Evolutionary conservation across 495 filamentous ascomycete species (phyloP), one percentile per base, ranked within the genome.

Genomic region (Baudoinia panamericana): DNA sequence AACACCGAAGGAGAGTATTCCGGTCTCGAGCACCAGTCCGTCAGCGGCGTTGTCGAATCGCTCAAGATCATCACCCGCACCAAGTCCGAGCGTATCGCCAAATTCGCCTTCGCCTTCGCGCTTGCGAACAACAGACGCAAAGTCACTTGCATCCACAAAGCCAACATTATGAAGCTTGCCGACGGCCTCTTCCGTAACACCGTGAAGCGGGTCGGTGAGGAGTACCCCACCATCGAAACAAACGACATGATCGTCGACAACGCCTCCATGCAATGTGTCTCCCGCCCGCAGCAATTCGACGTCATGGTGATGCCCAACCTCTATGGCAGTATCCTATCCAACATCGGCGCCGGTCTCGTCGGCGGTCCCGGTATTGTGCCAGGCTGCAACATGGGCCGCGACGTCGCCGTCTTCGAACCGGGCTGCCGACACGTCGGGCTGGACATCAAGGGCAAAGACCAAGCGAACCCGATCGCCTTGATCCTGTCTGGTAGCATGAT

Each of bases 181-280:
- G 90, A 96, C 56, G 90, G 90, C 67, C 79, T 97, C 44, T 97
- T 97, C 79, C 81, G 90, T 57, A 84, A 79, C 64, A 97, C 90
- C 32, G 90, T 96, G 74, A 81, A 93, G 66, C 75, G 78, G 52
- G 76, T 92, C 50, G 84, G 85, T 35, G 79, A 86, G 64, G 81
- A 93, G 57, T 96, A 87, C 64, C 86, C 90, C 31, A 87, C 84
- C 23, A 67, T 97, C 43, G 83, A 93, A 69, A 77, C 79, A 41
- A 90, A 88, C 66, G 92, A 96, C 64, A 93, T 96, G 88, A 96
- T 97, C 60, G 92, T 97, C 54, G 90, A 97, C 66, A 97, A 97
- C 63, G 92, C 90, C 46, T 93, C 84, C 51, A 96, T 97, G 90
- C 92, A 97, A 67, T 87, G 83, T 64, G 90, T 96, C 41, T 86